These are phyloP conservation scores for Clathrus columnatus DNA, from an alignment of 768 basidiomycete species.

Conservation along the genomic window DNA sequence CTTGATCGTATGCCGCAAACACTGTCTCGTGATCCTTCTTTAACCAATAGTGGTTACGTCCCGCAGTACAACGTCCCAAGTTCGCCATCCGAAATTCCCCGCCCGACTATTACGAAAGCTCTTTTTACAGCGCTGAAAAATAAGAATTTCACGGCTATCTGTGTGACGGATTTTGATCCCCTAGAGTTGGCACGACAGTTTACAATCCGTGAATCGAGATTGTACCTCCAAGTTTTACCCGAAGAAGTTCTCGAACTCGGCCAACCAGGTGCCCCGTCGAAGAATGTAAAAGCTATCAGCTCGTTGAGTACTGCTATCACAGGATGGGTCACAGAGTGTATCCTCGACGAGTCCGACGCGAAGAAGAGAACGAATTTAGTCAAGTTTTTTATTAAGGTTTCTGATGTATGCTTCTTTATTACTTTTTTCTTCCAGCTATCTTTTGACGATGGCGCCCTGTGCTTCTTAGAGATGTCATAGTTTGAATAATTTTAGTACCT, in stretches of 20 bases:
- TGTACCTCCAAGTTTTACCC: slow-evolving; percentile 79
- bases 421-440: slow-evolving; percentile 1
- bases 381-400: slow-evolving; percentile 91
- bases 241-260: slow-evolving; percentile 85
- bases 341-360: slow-evolving; percentile 81
- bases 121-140: slow-evolving; percentile 60
- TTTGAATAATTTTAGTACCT: slow-evolving; percentile 85
- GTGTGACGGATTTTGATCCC: slow-evolving; percentile 85
- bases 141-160: slow-evolving; percentile 52
- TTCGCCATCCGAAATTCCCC: slow-evolving; percentile 61
- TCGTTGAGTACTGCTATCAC: slow-evolving; percentile 88
- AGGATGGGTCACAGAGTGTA: slow-evolving; percentile 93
- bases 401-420: slow-evolving; percentile 53
- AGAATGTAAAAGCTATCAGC: slow-evolving; percentile 76
- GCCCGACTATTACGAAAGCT: slow-evolving; percentile 78
- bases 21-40: background rate
- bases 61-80: too few species aligned
- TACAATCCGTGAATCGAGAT: slow-evolving; percentile 84
- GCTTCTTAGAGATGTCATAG: slow-evolving; percentile 64
- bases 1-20: slow-evolving; percentile 51
- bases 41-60: slow-evolving; percentile 5
- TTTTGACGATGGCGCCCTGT: slow-evolving; percentile 9
- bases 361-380: slow-evolving; percentile 72
- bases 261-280: slow-evolving; percentile 52
- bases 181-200: slow-evolving; percentile 89